A percentile compares a stretch with the other conserved stretches of the same genome.
These are phyloP conservation scores for Calonectria hongkongensis DNA, from an alignment of 2,329 filamentous ascomycete genomes.

Conservation along the genomic window DNA sequence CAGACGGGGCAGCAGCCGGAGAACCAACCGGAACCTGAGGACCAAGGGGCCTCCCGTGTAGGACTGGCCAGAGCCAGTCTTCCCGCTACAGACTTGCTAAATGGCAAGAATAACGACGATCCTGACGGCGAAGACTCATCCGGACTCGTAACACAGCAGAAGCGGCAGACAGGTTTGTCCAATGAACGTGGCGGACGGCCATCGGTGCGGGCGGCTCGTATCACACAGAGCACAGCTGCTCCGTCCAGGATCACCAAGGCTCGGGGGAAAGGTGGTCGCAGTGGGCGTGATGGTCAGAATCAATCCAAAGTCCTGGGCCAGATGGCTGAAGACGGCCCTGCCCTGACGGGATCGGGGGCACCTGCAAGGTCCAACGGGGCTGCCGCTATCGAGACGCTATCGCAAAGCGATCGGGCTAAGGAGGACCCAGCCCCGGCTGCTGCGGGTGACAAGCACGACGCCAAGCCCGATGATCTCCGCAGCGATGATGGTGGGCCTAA, in stretches of 20 bases:
- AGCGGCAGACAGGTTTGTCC: neutral
- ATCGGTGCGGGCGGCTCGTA: neutral
- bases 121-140: neutral
- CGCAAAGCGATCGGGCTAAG: too few species aligned
- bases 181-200: neutral
- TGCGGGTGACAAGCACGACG: too few species aligned
- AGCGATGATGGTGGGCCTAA: too few species aligned
- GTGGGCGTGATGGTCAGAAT: neutral
- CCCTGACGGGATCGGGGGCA: too few species aligned
- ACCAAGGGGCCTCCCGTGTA: neutral
- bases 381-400: too few species aligned
- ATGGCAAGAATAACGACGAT: neutral
- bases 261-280: neutral
- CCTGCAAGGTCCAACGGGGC: too few species aligned
- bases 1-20: neutral
- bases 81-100: neutral
- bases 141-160: neutral
- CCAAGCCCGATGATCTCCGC: too few species aligned
- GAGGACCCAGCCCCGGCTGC: too few species aligned
- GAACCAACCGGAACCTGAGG: neutral
- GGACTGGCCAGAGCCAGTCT: too few species aligned
- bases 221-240: neutral
- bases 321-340: neutral
- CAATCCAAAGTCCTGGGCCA: neutral
- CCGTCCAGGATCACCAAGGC: neutral